These are phyloP conservation scores for rapeseed (Brassica napus) DNA, from an alignment of 345 rosid species.

Conservation along the genomic window DNA sequence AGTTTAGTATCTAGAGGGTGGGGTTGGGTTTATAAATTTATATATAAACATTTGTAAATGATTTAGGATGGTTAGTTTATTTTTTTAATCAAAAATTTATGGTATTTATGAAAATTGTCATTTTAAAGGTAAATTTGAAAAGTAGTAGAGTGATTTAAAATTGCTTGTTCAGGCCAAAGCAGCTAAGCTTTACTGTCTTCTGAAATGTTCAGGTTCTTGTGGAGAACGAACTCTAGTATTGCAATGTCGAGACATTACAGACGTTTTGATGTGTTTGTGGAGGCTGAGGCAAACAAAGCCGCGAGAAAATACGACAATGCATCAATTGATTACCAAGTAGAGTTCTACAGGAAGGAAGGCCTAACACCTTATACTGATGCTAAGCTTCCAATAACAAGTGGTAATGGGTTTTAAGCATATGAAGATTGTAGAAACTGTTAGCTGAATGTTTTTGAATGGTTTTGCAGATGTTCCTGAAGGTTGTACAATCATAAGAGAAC, in stretches of 20 bases:
- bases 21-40: too few species aligned
- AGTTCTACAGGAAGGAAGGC: slow-evolving; percentile 79
- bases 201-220: slow-evolving; percentile 60
- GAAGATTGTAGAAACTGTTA: too few species aligned
- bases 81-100: too few species aligned
- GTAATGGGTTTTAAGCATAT: slow-evolving; percentile 34
- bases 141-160: background rate
- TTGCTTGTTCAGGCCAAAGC: background rate
- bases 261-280: slow-evolving; percentile 82
- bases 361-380: slow-evolving; percentile 68
- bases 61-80: too few species aligned
- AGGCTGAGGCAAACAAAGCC: slow-evolving; percentile 93
- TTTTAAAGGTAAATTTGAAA: too few species aligned
- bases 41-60: too few species aligned
- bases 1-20: too few species aligned
- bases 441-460: slow-evolving; percentile 13
- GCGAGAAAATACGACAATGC: slow-evolving; percentile 78
- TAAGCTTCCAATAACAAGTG: slow-evolving; percentile 90
- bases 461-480: slow-evolving; percentile 97
- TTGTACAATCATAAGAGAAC: slow-evolving; percentile 79
- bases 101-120: too few species aligned
- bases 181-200: background rate
- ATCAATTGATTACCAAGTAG: slow-evolving; percentile 75
- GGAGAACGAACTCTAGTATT: slow-evolving; percentile 73
- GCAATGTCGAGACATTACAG: slow-evolving; percentile 84